Percentiles rank a stretch among this genome's conserved stretches.
Evolutionary conservation across 495 filamentous ascomycete species (phyloP).

Genomic region (Tirmania nivea): DNA sequence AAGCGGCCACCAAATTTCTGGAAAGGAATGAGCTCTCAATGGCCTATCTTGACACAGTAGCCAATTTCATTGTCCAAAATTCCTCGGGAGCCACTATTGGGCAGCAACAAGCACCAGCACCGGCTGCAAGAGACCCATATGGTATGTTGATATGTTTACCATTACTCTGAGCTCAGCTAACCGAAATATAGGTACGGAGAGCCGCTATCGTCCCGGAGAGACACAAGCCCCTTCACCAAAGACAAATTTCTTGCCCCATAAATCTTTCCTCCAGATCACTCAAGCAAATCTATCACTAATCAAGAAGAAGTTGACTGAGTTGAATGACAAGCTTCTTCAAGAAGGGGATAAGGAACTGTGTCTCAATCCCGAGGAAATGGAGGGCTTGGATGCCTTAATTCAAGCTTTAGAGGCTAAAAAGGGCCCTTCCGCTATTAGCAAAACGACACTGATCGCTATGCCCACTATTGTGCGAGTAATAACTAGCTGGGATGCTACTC

Average conservation of each 20-base stretch:
- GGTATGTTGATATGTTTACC: not conserved
- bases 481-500: conserved; percentile 53
- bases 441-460: conserved; percentile 20
- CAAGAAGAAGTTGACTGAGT: conserved; percentile 47
- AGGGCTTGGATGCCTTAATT: conserved; percentile 31
- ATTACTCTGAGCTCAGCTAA: not conserved
- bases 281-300: conserved; percentile 39
- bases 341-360: conserved; percentile 51
- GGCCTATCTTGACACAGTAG: conserved; percentile 77
- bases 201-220: conserved; percentile 56
- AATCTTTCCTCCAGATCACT: conserved; percentile 54
- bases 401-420: conserved; percentile 33
- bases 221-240: conserved; percentile 21
- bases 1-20: conserved; percentile 79
- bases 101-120: conserved; percentile 24
- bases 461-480: conserved; percentile 41
- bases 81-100: conserved; percentile 66
- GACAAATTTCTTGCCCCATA: conserved; percentile 55
- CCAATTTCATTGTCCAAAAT: conserved; percentile 79
- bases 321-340: conserved; percentile 44
- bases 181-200: conserved; percentile 33
- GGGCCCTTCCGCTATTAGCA: conserved; percentile 1
- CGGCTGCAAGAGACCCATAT: conserved; percentile 38
- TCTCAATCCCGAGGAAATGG: conserved; percentile 47
- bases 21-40: conserved; percentile 77